These are phyloP conservation scores for Lumnitzera littorea DNA, from an alignment of 345 rosid species.

Conservation along the genomic window DNA sequence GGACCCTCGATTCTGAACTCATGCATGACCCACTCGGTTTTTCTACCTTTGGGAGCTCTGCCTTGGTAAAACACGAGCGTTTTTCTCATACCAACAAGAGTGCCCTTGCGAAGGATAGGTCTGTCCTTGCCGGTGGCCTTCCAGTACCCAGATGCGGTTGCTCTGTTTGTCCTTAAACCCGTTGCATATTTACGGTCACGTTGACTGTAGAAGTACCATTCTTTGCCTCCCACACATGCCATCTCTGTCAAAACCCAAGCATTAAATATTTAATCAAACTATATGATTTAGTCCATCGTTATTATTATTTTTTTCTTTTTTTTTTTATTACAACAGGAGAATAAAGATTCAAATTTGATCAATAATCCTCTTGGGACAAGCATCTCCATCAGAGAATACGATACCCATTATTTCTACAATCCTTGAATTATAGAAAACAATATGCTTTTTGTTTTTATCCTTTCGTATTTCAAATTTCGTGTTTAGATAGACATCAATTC, in stretches of 20 bases:
- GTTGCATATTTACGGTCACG: constrained; percentile 88
- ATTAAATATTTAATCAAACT: too few species aligned
- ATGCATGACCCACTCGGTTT: constrained; percentile 91
- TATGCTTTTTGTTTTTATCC: too few species aligned
- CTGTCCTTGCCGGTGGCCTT: constrained; percentile 94
- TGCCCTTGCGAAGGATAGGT: constrained; percentile 34
- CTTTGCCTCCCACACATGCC: constrained; percentile 80
- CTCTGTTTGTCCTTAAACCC: constrained; percentile 82
- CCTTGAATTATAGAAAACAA: too few species aligned
- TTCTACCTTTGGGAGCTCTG: constrained; percentile 84
- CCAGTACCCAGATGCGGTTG: constrained; percentile 86
- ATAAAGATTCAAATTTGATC: too few species aligned
- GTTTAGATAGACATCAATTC: too few species aligned
- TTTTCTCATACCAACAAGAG: constrained; percentile 85
- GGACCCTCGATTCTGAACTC: constrained; percentile 72
- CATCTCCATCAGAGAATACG: too few species aligned
- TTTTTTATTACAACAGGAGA: too few species aligned
- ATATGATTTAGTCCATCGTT: too few species aligned
- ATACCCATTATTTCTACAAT: too few species aligned
- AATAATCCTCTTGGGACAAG: too few species aligned
- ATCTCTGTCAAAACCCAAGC: constrained; percentile 24
- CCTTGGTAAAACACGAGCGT: constrained; percentile 90
- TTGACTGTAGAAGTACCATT: constrained; percentile 86
- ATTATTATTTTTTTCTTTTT: too few species aligned
- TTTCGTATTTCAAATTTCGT: too few species aligned